A percentile compares a stretch with the other conserved stretches of the same genome.
Evolutionary conservation across 2,329 filamentous ascomycete species (phyloP).

Genomic region (Graphiopsis chlorocephala): DNA sequence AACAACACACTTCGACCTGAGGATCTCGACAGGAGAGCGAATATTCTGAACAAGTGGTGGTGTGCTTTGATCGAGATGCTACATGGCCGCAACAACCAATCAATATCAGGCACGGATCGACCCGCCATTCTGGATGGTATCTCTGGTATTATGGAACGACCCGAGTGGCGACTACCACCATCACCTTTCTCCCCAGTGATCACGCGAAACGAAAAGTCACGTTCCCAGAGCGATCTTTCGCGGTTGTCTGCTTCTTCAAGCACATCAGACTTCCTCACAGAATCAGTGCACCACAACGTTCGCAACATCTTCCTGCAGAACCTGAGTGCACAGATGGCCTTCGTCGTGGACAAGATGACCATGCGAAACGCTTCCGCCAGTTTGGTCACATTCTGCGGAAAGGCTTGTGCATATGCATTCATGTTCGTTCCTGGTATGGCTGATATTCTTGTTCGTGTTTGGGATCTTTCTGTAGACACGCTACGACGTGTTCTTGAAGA

Average conservation of each 20-base stretch:
- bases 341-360: slow-evolving; percentile 87
- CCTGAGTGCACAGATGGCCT: slow-evolving; percentile 75
- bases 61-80: slow-evolving; percentile 76
- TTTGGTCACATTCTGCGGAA: slow-evolving; percentile 78
- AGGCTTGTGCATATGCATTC: slow-evolving; percentile 88
- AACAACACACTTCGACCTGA: slow-evolving; percentile 67
- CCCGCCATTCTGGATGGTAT: slow-evolving; percentile 76
- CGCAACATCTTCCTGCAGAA: slow-evolving; percentile 83
- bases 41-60: slow-evolving; percentile 91
- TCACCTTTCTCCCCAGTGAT: slow-evolving; percentile 63
- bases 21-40: slow-evolving; percentile 75
- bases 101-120: slow-evolving; percentile 79
- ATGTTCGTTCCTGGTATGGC: slow-evolving; percentile 87
- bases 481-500: slow-evolving; percentile 71
- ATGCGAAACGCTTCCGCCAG: slow-evolving; percentile 66
- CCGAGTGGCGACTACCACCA: slow-evolving; percentile 78
- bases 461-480: slow-evolving; percentile 67
- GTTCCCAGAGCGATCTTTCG: slow-evolving; percentile 49
- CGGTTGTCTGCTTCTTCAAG: slow-evolving; percentile 59
- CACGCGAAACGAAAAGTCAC: slow-evolving; percentile 50
- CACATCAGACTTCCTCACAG: slow-evolving; percentile 65
- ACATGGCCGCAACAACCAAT: slow-evolving; percentile 69
- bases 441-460: slow-evolving; percentile 77
- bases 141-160: slow-evolving; percentile 79
- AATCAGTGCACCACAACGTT: slow-evolving; percentile 83